Conservation (phyloP, 495 filamentous ascomycete genomes). For the Amorphotheca resinae region DNA sequence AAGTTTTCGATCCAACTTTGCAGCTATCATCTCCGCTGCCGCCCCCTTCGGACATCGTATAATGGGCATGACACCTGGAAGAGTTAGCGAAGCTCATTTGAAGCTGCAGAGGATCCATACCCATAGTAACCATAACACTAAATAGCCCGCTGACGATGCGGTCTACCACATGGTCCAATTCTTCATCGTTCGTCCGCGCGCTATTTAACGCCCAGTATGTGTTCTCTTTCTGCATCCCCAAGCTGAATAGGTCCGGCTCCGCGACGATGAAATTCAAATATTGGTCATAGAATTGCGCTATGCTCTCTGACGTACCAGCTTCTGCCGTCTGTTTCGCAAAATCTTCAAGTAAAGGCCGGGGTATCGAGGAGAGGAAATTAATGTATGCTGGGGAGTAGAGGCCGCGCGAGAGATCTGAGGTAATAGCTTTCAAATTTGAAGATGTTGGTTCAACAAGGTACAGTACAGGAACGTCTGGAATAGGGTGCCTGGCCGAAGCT, state of each 20-base stretch:
- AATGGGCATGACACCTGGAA: conserved; percentile 60
- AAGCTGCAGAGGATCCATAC: conserved; percentile 22
- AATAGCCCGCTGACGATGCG: conserved; percentile 89
- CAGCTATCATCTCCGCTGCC: conserved; percentile 87
- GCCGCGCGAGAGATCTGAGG: conserved; percentile 71
- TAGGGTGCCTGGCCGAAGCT: conserved; percentile 68
- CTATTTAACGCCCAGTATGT: conserved; percentile 94
- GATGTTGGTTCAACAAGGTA: conserved; percentile 87
- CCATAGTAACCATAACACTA: conserved; percentile 95
- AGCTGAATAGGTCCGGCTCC: conserved; percentile 90
- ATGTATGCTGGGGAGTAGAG: conserved; percentile 92
- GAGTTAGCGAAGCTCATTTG: conserved; percentile 24
- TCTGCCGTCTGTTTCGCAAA: conserved; percentile 81
- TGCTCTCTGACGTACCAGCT: conserved; percentile 70
- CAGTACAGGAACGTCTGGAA: conserved; percentile 92
- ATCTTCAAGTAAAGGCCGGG: conserved; percentile 85
- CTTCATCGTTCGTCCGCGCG: conserved; percentile 76
- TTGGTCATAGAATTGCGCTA: conserved; percentile 91
- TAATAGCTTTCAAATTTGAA: conserved; percentile 69
- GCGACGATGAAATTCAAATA: conserved; percentile 96
- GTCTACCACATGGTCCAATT: conserved; percentile 76
- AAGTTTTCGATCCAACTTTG: conserved; percentile 87
- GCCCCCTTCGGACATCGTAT: conserved; percentile 86
- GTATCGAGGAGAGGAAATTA: conserved; percentile 94
- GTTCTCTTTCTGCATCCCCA: conserved; percentile 74